Evolutionary conservation across 805 yeast species (phyloP).

Genomic region (Kuraishia floccosa): DNA sequence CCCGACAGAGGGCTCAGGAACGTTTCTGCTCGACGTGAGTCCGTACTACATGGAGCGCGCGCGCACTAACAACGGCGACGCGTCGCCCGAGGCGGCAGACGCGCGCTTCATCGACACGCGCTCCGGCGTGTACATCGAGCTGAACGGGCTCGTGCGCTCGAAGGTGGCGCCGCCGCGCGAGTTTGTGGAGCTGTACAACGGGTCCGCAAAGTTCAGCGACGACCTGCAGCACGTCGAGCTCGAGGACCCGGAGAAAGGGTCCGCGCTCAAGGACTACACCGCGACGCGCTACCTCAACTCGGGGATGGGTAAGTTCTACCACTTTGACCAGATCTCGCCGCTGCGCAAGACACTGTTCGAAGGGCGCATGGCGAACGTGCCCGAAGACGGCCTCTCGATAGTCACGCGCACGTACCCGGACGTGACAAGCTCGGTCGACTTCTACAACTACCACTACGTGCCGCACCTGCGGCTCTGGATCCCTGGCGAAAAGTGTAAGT

Average conservation of each 20-base stretch:
- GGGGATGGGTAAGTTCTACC: constrained; percentile 22
- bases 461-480: constrained; percentile 26
- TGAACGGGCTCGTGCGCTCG: constrained; percentile 21
- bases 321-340: constrained; percentile 13
- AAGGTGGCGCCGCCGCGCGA: constrained; percentile 3
- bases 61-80: constrained; percentile 31
- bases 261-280: too few species aligned
- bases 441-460: constrained; percentile 16
- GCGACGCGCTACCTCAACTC: constrained; percentile 19
- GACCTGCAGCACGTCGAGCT: too few species aligned
- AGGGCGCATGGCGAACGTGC: constrained; percentile 17
- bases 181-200: constrained; percentile 8
- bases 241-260: constrained; percentile 8
- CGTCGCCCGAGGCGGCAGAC: constrained; percentile 32
- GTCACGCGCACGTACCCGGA: constrained; percentile 12
- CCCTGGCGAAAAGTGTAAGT: constrained; percentile 22
- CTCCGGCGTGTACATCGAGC: constrained; percentile 34
- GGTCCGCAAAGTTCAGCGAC: constrained; percentile 4
- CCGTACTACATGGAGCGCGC: constrained; percentile 39
- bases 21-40: constrained; percentile 32
- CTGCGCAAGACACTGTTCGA: constrained; percentile 16
- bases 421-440: constrained; percentile 9
- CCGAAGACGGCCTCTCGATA: constrained; percentile 10
- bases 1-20: constrained; percentile 31
- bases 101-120: constrained; percentile 42